Conservation (phyloP, 73 alveolate species). For the Breviolum minutum region DNA sequence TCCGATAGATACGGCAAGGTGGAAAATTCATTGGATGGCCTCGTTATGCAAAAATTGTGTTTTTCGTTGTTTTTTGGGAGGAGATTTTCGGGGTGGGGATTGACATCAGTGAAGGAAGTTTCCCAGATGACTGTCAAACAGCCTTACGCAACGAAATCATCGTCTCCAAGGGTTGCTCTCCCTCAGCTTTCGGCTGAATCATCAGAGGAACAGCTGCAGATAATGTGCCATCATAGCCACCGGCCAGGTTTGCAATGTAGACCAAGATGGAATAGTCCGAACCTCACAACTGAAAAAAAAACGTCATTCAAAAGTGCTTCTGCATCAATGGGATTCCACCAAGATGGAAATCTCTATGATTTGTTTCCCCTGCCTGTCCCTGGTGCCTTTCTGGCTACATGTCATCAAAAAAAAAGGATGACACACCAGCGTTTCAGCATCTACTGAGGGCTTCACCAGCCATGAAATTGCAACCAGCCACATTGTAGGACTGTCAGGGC, state of each 20-base stretch:
- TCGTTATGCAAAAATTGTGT: background rate
- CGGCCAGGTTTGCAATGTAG: slow-evolving; percentile 70
- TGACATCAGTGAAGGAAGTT: too few species aligned
- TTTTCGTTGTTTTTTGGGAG: background rate
- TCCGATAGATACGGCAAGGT: slow-evolving; percentile 62
- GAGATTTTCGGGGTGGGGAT: too few species aligned
- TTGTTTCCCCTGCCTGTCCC: background rate
- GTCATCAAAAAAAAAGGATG: too few species aligned
- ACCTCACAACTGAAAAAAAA: background rate
- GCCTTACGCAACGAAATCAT: too few species aligned
- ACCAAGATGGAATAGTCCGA: slow-evolving; percentile 56
- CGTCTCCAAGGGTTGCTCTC: too few species aligned
- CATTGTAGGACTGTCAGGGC: background rate
- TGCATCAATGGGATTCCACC: background rate
- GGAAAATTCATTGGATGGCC: slow-evolving; percentile 76
- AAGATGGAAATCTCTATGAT: background rate
- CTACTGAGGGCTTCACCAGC: background rate
- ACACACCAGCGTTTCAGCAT: too few species aligned
- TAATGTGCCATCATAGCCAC: slow-evolving; percentile 55
- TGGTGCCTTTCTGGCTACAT: background rate
- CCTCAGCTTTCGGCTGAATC: background rate
- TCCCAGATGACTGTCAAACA: too few species aligned
- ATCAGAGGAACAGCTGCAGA: slow-evolving; percentile 59
- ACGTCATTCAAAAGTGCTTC: background rate
- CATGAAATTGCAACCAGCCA: background rate